phyloP scores from a whole-genome alignment of 148 eudicot genomes.

The Vaccinium darrowii region DNA sequence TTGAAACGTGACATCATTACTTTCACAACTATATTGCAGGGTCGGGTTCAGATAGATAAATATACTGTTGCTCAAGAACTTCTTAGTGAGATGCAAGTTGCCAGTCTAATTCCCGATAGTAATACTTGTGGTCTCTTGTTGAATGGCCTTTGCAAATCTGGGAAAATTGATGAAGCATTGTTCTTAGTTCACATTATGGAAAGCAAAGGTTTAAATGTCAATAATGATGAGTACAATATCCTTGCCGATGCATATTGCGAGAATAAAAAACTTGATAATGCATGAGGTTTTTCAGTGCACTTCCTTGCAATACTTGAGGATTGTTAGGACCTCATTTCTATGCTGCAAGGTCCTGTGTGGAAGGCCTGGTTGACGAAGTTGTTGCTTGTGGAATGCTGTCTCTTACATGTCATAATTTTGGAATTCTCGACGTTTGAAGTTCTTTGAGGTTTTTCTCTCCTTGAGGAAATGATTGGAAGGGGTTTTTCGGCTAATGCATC shows the following conservation, averaged over 20 bases:
- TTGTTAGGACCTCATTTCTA: too few species aligned
- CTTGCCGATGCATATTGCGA: too few species aligned
- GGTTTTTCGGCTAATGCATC: conserved; percentile 4
- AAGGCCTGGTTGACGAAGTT: not conserved
- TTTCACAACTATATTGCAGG: too few species aligned
- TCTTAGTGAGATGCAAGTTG: too few species aligned
- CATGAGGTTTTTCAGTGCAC: too few species aligned
- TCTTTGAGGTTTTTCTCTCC: not conserved
- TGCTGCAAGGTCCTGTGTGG: not conserved
- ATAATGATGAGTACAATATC: not conserved
- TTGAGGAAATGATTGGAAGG: conserved; percentile 10
- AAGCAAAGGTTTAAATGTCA: not conserved
- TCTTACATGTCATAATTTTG: not conserved
- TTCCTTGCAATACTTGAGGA: too few species aligned
- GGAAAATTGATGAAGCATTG: not conserved
- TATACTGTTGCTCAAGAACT: too few species aligned
- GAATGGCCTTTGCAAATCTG: not conserved
- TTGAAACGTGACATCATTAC: too few species aligned
- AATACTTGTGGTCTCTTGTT: not conserved
- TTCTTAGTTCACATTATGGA: not conserved
- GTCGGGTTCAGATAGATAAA: too few species aligned
- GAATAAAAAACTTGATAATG: too few species aligned
- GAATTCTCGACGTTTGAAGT: not conserved
- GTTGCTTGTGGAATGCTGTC: not conserved
- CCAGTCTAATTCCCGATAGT: not conserved